phyloP scores from a whole-genome alignment of 176 grass and related monocot species.

The Thalia dealbata region DNA sequence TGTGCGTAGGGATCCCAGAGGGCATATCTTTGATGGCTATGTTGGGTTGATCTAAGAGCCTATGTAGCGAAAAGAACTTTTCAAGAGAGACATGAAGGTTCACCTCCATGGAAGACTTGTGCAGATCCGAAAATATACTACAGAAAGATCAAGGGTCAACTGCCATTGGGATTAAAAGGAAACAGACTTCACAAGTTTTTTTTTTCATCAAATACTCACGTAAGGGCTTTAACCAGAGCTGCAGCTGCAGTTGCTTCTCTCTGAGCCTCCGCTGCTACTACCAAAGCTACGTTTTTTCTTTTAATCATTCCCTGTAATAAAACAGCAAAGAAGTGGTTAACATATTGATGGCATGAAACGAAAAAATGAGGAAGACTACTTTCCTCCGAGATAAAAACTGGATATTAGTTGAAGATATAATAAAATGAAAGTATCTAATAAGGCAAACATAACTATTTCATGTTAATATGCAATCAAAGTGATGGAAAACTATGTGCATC shows the following conservation, averaged over 20 bases:
- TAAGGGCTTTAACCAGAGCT: constrained; percentile 81
- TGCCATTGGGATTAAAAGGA: not conserved
- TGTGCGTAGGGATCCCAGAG: constrained; percentile 32
- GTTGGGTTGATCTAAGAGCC: constrained; percentile 63
- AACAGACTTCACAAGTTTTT: not conserved
- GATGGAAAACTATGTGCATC: too few species aligned
- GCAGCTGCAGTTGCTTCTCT: constrained; percentile 78
- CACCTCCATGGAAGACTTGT: constrained; percentile 36
- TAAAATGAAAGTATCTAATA: too few species aligned
- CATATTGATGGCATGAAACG: not conserved
- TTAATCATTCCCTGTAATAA: constrained; percentile 55
- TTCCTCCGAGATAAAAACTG: too few species aligned
- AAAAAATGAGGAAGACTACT: too few species aligned
- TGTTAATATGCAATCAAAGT: too few species aligned
- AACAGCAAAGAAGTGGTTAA: constrained; percentile 25
- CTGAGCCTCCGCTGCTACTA: constrained; percentile 85
- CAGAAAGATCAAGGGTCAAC: not conserved
- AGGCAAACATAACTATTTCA: too few species aligned
- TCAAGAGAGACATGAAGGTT: constrained; percentile 53
- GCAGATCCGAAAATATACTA: constrained; percentile 81
- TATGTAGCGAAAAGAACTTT: constrained; percentile 77
- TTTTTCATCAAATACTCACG: constrained; percentile 39
- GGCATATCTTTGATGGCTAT: constrained; percentile 33
- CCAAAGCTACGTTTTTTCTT: constrained; percentile 83
- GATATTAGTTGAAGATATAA: too few species aligned